phyloP scores from a whole-genome alignment of 805 yeast species.

The Monosporozyma servazzii region DNA sequence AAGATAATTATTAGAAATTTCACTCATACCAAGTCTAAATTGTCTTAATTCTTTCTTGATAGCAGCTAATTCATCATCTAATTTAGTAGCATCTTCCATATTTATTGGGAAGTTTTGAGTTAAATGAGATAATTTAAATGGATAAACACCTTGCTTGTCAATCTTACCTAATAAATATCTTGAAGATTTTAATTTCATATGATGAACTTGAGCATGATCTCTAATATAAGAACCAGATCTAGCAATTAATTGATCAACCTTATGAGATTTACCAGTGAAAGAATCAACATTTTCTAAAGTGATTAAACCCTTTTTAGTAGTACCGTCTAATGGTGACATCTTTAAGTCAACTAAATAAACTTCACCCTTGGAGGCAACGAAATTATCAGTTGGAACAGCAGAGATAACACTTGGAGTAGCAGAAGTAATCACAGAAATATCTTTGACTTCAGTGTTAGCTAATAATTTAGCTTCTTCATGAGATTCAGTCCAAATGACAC shows the following conservation, averaged over 20 bases:
- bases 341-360: conserved; percentile 76
- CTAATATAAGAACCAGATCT: conserved; percentile 71
- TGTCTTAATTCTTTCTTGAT: conserved; percentile 49
- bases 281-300: conserved; percentile 61
- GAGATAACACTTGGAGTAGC: conserved; percentile 32
- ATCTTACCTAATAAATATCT: conserved; percentile 60
- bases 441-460: conserved; percentile 25
- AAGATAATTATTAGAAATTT: conserved; percentile 70
- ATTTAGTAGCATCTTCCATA: conserved; percentile 20
- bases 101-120: conserved; percentile 53
- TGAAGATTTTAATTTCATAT: conserved; percentile 64
- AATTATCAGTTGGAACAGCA: conserved; percentile 73
- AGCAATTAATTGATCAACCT: conserved; percentile 41
- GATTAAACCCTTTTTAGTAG: conserved; percentile 53
- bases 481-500: conserved; percentile 79
- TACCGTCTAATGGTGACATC: conserved; percentile 57
- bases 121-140: conserved; percentile 76
- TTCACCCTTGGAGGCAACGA: conserved; percentile 69
- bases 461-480: conserved; percentile 62
- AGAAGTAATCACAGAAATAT: conserved; percentile 33
- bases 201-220: conserved; percentile 77
- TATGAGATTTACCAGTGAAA: conserved; percentile 52
- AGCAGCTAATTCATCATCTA: conserved; percentile 31
- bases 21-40: conserved; percentile 68
- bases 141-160: conserved; percentile 79